These are phyloP conservation scores for Eutrema yunnanense DNA, from an alignment of 345 rosid genomes.

Conservation along the genomic window DNA sequence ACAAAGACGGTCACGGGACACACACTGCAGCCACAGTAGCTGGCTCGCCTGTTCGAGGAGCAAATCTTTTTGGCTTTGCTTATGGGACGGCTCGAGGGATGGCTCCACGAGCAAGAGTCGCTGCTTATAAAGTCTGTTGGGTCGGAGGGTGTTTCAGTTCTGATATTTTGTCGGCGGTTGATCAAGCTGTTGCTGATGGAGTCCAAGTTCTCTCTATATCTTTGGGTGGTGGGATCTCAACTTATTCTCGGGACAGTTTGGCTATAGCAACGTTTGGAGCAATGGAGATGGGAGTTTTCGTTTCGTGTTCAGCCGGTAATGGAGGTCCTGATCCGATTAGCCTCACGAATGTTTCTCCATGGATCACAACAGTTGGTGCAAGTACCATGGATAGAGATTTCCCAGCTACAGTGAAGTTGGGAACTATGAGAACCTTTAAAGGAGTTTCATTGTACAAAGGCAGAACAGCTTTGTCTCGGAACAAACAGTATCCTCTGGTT, in stretches of 20 bases:
- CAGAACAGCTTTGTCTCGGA: constrained; percentile 18
- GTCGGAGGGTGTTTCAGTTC: constrained; percentile 65
- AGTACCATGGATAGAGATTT: constrained; percentile 76
- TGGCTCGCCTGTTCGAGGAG: constrained; percentile 54
- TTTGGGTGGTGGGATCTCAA: constrained; percentile 70
- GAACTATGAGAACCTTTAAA: constrained; percentile 28
- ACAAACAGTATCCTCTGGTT: constrained; percentile 53
- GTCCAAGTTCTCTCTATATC: constrained; percentile 68
- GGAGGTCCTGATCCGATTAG: constrained; percentile 63
- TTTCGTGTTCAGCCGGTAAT: constrained; percentile 73
- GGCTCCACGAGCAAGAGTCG: constrained; percentile 72
- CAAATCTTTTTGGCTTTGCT: constrained; percentile 65
- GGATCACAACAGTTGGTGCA: constrained; percentile 83
- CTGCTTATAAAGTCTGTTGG: constrained; percentile 82
- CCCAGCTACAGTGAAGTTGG: constrained; percentile 53
- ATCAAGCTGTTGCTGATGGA: constrained; percentile 71
- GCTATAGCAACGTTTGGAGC: constrained; percentile 78
- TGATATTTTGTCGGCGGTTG: constrained; percentile 69
- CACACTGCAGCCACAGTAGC: constrained; percentile 80
- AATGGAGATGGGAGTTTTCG: constrained; percentile 79
- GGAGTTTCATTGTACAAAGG: constrained; percentile 75
- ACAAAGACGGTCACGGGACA: constrained; percentile 77
- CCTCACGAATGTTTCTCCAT: constrained; percentile 70
- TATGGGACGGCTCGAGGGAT: constrained; percentile 74
- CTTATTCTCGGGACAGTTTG: constrained; percentile 50